Percentiles rank a stretch among this genome's conserved stretches.
Evolutionary conservation across 1,284 basidiomycete species (phyloP).

Genomic region (Apiotrichum porosum): DNA sequence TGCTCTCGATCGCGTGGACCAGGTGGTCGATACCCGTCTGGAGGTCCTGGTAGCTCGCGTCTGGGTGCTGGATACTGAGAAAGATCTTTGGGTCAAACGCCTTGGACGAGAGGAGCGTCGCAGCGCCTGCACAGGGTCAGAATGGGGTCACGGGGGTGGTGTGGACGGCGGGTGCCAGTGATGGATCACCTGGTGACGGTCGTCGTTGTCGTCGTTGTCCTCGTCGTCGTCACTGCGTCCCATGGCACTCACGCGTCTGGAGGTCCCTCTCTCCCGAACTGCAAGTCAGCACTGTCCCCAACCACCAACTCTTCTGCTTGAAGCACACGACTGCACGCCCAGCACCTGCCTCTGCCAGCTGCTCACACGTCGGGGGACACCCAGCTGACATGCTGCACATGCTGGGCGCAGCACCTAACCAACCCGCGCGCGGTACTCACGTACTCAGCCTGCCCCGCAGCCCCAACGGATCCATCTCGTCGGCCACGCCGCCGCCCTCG

Average conservation of each 20-base stretch:
- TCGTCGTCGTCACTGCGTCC: too few relatives aligned
- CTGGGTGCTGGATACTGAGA: constrained; percentile 85
- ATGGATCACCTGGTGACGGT: too few relatives aligned
- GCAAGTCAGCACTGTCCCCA: too few relatives aligned
- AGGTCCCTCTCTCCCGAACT: constrained; percentile 38
- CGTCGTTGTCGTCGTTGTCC: too few relatives aligned
- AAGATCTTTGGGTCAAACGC: constrained; percentile 94
- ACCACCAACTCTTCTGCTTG: too few relatives aligned
- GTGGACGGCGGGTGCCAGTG: too few relatives aligned
- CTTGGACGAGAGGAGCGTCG: constrained; percentile 81
- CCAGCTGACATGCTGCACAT: too few relatives aligned
- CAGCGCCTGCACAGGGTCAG: constrained; percentile 56
- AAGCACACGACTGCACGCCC: too few relatives aligned
- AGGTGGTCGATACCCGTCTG: constrained; percentile 67
- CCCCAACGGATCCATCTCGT: constrained; percentile 48
- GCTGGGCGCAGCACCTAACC: background rate
- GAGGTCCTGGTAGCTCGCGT: constrained; percentile 91
- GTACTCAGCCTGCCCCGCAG: constrained; percentile 33
- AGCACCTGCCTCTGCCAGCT: too few relatives aligned
- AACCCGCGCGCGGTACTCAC: constrained; percentile 22
- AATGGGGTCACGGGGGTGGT: too few relatives aligned
- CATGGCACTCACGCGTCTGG: constrained; percentile 34
- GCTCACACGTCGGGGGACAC: too few relatives aligned
- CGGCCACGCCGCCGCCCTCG: constrained; percentile 33
- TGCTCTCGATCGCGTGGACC: constrained; percentile 71